phyloP scores from a whole-genome alignment of 257 asterid species.

The Thymus mandschuricus region DNA sequence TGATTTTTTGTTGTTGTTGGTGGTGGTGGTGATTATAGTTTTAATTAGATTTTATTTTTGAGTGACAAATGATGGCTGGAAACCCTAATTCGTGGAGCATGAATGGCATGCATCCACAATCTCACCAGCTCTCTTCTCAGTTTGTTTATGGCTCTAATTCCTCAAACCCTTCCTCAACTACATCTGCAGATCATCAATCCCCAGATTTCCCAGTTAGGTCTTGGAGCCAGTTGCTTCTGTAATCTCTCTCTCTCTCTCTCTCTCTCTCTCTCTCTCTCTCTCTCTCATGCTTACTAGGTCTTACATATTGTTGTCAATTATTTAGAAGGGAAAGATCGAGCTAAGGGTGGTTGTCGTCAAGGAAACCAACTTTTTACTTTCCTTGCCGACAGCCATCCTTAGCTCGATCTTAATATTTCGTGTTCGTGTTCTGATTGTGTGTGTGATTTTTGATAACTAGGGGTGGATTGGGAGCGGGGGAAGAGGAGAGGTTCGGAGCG shows the following conservation, averaged over 20 bases:
- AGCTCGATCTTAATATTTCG: too few species aligned
- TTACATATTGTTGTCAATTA: too few species aligned
- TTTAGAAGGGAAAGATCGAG: too few species aligned
- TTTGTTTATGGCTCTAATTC: conserved; percentile 39
- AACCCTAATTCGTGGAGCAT: conserved; percentile 96
- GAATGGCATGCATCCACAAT: conserved; percentile 68
- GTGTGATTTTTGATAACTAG: conserved; percentile 41
- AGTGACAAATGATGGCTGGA: conserved; percentile 80
- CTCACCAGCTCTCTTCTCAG: conserved; percentile 38
- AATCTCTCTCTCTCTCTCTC: conserved; percentile 29
- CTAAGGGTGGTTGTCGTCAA: too few species aligned
- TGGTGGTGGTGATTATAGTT: neutral
- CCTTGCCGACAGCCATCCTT: too few species aligned
- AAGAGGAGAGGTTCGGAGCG: conserved; percentile 58
- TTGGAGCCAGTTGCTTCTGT: conserved; percentile 77
- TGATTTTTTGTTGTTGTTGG: neutral
- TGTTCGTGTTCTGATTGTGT: neutral
- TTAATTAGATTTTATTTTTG: neutral
- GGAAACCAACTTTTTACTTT: too few species aligned
- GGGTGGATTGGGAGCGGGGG: conserved; percentile 57
- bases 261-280: neutral
- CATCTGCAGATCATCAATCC: conserved; percentile 48
- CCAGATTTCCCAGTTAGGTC: conserved; percentile 67
- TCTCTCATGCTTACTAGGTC: neutral
- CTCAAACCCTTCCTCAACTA: conserved; percentile 24